Evolutionary conservation across 805 yeast species (phyloP), one percentile per base, ranked within the genome.

Genomic region (Kodamaea laetipori): DNA sequence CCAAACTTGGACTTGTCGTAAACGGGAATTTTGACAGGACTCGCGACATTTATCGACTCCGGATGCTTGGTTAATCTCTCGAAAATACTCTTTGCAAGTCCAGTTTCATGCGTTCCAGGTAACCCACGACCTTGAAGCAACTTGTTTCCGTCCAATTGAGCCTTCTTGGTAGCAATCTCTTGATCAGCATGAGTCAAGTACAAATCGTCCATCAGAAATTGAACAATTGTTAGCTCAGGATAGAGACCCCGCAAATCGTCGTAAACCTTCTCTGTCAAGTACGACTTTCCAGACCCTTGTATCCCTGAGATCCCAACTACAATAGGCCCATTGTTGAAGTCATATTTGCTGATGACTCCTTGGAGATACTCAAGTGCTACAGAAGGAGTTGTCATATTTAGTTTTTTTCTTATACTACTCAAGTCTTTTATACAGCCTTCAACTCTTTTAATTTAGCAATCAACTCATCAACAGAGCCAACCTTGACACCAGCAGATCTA

Each of bases 21-120:
- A 6, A 60, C 51, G 1, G 98, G 97, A 12, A 69, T 56, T n/a
- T 37, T 37, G 1, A 58, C 47, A 9, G 63, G 54, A 5, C 81
- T 63, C 9, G 46, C 18, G 40, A 45, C 21, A 4, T 19, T 11
- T 13, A 36, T 23, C 26, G 15, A n/a, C 32, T 30, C 11, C 45
- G 27, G 19, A 30, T 15, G 34, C 1, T 55, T 46, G 2, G 76
- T 57, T 23, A 64, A 46, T n/a, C 39, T 49, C 41, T 19, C 54
- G 30, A 86, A 50, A 4, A 74, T 60, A 6, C 61, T 51, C 5
- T 49, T 36, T n/a, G 73, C 57, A 10, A 85, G 54, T 1, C 51
- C 52, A 12, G 86, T 55, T 56, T 92, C 97, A 60, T 92, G 99
- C 0, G 98, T 92, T 0, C 97, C 97, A 0, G 98, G 98, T 11